Evolutionary conservation across 129 eudicot genomes (phyloP).

Genomic region (Lonicera japonica): DNA sequence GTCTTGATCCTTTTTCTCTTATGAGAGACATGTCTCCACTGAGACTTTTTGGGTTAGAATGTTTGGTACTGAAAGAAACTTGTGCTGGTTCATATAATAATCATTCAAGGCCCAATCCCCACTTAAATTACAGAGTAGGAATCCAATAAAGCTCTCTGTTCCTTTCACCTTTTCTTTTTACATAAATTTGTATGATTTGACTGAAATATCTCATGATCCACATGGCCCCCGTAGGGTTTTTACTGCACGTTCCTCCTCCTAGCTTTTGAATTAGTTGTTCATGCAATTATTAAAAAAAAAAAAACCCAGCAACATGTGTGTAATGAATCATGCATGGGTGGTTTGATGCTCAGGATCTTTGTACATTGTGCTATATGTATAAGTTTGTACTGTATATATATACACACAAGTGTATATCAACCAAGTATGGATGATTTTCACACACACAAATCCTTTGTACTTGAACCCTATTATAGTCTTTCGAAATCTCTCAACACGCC

Average conservation of each 20-base stretch:
- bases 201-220: background rate
- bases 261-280: slow-evolving; percentile 4
- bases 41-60: slow-evolving; percentile 1
- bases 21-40: background rate
- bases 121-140: background rate
- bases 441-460: too few relatives aligned
- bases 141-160: slow-evolving; percentile 1
- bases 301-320: background rate
- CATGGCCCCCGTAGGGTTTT: background rate
- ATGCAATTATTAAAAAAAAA: background rate
- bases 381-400: too few relatives aligned
- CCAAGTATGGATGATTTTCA: too few relatives aligned
- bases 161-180: background rate
- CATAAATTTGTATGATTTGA: background rate
- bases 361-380: too few relatives aligned
- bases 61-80: background rate
- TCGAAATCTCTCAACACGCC: too few relatives aligned
- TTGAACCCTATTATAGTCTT: too few relatives aligned
- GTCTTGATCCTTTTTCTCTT: background rate
- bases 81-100: background rate
- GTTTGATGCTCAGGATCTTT: too few relatives aligned
- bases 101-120: slow-evolving; percentile 1
- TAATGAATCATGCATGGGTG: background rate
- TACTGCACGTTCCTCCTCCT: background rate
- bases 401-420: too few relatives aligned